phyloP scores from a whole-genome alignment of 805 yeast species.

The Nakazawaea pomicola region DNA sequence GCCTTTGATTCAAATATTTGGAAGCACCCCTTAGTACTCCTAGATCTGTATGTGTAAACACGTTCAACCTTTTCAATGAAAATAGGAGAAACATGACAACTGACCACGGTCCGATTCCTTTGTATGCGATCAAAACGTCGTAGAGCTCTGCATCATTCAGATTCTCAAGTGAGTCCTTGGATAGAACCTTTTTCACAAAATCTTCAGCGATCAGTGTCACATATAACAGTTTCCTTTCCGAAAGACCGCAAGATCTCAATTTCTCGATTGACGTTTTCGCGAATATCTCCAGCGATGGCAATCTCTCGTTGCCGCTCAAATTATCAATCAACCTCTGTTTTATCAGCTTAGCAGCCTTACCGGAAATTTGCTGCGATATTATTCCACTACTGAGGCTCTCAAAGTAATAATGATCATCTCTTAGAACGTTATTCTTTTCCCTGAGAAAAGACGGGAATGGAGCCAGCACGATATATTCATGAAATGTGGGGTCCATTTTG shows the following conservation, averaged over 20 bases:
- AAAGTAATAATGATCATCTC: slow-evolving; percentile 28
- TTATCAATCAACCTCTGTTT: slow-evolving; percentile 36
- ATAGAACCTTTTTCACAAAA: slow-evolving; percentile 36
- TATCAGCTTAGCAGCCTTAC: slow-evolving; percentile 73
- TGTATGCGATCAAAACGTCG: slow-evolving; percentile 44
- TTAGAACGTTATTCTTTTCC: slow-evolving; percentile 8
- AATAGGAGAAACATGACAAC: slow-evolving; percentile 83
- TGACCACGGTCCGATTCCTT: slow-evolving; percentile 83
- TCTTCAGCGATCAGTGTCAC: slow-evolving; percentile 48
- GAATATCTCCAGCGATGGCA: slow-evolving; percentile 52
- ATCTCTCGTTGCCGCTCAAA: slow-evolving; percentile 26
- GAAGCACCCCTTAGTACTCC: slow-evolving; percentile 84
- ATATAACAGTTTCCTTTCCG: slow-evolving; percentile 63
- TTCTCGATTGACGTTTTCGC: slow-evolving; percentile 35
- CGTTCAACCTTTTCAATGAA: slow-evolving; percentile 59
- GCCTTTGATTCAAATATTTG: slow-evolving; percentile 51
- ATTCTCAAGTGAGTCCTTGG: slow-evolving; percentile 30
- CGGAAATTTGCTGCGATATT: slow-evolving; percentile 72
- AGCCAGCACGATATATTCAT: slow-evolving; percentile 7
- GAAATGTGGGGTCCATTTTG: slow-evolving; percentile 21
- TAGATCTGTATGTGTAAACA: slow-evolving; percentile 73
- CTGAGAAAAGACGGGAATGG: slow-evolving; percentile 6
- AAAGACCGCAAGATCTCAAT: slow-evolving; percentile 63
- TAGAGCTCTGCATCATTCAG: slow-evolving; percentile 41
- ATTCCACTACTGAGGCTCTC: slow-evolving; percentile 41